Evolutionary conservation across 495 filamentous ascomycete genomes (phyloP).

Genomic region (Aspergillus diversus): DNA sequence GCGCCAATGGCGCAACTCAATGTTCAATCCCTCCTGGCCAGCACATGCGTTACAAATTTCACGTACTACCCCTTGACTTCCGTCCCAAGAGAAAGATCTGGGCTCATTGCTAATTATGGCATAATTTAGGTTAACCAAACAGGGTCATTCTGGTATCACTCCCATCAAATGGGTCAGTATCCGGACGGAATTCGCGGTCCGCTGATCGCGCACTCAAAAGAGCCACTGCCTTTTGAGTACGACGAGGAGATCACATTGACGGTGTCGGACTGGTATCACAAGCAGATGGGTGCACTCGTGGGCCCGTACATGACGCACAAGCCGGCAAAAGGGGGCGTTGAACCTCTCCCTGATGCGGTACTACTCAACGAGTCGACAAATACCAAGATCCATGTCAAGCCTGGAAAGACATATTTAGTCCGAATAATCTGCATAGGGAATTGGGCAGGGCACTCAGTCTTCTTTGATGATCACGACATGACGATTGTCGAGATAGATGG

Average conservation of each 20-base stretch:
- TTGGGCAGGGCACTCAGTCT: slow-evolving; percentile 60
- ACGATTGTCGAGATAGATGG: slow-evolving; percentile 75
- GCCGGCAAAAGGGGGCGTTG: slow-evolving; percentile 47
- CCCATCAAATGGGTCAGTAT: slow-evolving; percentile 72
- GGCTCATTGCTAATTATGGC: background rate
- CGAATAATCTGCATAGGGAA: slow-evolving; percentile 70
- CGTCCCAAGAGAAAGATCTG: slow-evolving; percentile 30
- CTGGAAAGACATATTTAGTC: slow-evolving; percentile 64
- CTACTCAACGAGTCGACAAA: slow-evolving; percentile 68
- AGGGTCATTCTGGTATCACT: slow-evolving; percentile 88
- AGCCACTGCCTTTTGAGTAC: slow-evolving; percentile 61
- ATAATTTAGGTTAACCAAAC: slow-evolving; percentile 62
- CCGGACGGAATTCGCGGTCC: slow-evolving; percentile 78
- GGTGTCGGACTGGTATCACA: slow-evolving; percentile 69
- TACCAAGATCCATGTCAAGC: slow-evolving; percentile 46
- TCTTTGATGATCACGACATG: slow-evolving; percentile 59
- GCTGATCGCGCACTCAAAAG: slow-evolving; percentile 72
- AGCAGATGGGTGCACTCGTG: slow-evolving; percentile 62
- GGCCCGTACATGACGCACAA: slow-evolving; percentile 43
- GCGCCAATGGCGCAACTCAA: slow-evolving; percentile 63
- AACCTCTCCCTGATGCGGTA: slow-evolving; percentile 67
- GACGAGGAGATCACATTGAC: slow-evolving; percentile 69
- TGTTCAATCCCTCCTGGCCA: slow-evolving; percentile 66
- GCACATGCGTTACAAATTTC: slow-evolving; percentile 71
- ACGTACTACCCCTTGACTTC: slow-evolving; percentile 46